Evolutionary conservation across 768 basidiomycete genomes (phyloP), one percentile per base, ranked within the genome.

Genomic region (Suillus cothurnatus): DNA sequence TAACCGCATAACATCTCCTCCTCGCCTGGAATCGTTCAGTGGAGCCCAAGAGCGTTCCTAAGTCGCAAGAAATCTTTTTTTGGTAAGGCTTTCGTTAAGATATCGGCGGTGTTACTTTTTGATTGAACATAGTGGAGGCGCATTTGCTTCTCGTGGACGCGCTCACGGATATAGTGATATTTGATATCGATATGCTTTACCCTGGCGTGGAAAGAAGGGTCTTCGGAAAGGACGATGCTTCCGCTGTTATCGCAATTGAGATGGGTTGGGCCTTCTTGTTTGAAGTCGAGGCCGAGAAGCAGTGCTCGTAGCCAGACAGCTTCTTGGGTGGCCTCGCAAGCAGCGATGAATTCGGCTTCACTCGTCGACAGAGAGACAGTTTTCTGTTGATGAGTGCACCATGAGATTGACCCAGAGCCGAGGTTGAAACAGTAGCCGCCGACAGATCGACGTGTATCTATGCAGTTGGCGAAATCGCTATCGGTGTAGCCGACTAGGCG

Each of bases 121-220:
- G 81, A 78, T 3, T 66, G 61, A 28, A 81, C 67, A 65, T 79
- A 77, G 17, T 53, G 39, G 2, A 82, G 43, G 0, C n/a, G 23
- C 23, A 83, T 41, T 0, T 74, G 64, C 2, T 70, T 63, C 4
- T 32, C 32, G 32, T 32, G 32, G 9, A 82, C 69, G 1, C 65
- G 66, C 60, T 83, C 74, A 0, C 77, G 72, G 23, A 82, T 67
- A 57, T 71, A 81, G 65, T 83, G 80, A 63, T 79, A 75, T 19
- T 71, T 62, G n/a, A 82, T 75, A 45, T 82, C 78, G 63, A 85
- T 79, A 67, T 84, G 84, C 69, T 84, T 85, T 12, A 75, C 71
- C 6, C 78, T 69, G 2, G 70, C 59, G 60, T 85, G 82, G 63
- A 73, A 73, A 0, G 70, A 55, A 0, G 80, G 74, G 59, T 84